These are phyloP conservation scores for Rozella allomycis DNA, from an alignment of 371 early-diverging fungal species.

Conservation along the genomic window DNA sequence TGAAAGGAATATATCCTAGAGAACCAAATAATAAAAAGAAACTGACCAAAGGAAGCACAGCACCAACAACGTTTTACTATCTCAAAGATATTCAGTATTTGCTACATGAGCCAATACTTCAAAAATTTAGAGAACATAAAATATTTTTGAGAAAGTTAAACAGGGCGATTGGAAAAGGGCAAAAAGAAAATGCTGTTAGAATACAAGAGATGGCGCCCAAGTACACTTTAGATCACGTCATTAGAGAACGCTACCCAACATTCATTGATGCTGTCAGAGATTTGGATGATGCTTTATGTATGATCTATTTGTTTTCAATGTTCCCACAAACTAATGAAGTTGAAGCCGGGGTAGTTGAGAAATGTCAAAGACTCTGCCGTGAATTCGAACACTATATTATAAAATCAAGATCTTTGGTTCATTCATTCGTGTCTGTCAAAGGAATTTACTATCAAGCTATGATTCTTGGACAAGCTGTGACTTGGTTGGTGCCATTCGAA, in stretches of 20 bases:
- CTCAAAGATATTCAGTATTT: slow-evolving; percentile 84
- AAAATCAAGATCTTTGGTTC: slow-evolving; percentile 46
- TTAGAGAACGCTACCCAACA: slow-evolving; percentile 85
- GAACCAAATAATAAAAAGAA: slow-evolving; percentile 85
- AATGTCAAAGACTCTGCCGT: slow-evolving; percentile 52
- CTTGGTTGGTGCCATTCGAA: slow-evolving; percentile 86
- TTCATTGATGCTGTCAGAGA: slow-evolving; percentile 86
- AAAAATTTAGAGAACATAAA: slow-evolving; percentile 75
- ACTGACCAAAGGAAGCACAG: slow-evolving; percentile 45
- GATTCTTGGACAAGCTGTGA: slow-evolving; percentile 73
- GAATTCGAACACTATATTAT: slow-evolving; percentile 85
- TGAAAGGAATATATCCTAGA: slow-evolving; percentile 93
- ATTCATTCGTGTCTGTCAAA: slow-evolving; percentile 86
- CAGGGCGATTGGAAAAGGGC: slow-evolving; percentile 56
- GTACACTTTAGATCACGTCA: slow-evolving; percentile 70
- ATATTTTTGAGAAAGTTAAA: slow-evolving; percentile 57
- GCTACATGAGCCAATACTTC: slow-evolving; percentile 70
- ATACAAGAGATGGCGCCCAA: slow-evolving; percentile 51
- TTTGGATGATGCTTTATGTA: slow-evolving; percentile 83
- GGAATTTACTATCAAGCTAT: slow-evolving; percentile 95
- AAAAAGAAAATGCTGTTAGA: slow-evolving; percentile 44
- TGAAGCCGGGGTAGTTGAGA: slow-evolving; percentile 32
- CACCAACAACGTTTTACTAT: slow-evolving; percentile 60
- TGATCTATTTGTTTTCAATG: slow-evolving; percentile 55
- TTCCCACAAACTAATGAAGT: slow-evolving; percentile 46